Evolutionary conservation across 192 early-diverging fungal genomes (phyloP).

Genomic region (Glomus cerebriforme): DNA sequence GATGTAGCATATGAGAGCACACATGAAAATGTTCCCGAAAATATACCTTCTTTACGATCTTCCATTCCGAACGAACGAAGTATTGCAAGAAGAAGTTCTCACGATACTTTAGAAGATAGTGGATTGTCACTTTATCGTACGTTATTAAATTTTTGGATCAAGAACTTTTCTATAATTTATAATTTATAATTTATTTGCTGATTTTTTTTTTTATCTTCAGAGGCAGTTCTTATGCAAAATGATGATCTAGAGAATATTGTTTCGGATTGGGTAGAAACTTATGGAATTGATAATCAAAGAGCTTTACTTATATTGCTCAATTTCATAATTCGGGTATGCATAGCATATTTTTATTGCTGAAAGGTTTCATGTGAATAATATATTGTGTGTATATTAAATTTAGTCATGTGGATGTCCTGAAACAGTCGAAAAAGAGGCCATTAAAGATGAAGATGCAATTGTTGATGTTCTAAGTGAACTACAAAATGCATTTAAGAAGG

Average conservation of each 20-base stretch:
- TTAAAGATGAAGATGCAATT: slow-evolving; percentile 60
- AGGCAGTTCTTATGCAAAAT: slow-evolving; percentile 50
- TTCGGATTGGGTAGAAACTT: slow-evolving; percentile 73
- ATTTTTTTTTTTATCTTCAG: slow-evolving; percentile 13
- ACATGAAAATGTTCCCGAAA: not conserved
- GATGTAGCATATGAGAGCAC: not conserved
- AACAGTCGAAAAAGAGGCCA: slow-evolving; percentile 40
- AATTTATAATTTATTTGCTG: not conserved
- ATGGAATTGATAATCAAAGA: slow-evolving; percentile 48
- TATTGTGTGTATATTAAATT: not conserved
- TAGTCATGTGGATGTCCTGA: slow-evolving; percentile 62
- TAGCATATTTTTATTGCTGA: not conserved
- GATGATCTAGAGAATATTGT: slow-evolving; percentile 62
- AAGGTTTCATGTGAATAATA: slow-evolving; percentile 6
- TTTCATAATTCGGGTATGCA: slow-evolving; percentile 64
- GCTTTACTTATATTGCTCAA: slow-evolving; percentile 73
- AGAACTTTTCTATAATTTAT: not conserved
- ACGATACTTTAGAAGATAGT: slow-evolving; percentile 3
- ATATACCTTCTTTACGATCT: not conserved
- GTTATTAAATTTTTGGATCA: not conserved
- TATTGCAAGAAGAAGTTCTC: not conserved
- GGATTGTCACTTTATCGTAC: slow-evolving; percentile 17
- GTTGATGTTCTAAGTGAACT: slow-evolving; percentile 59
- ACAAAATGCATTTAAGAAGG: slow-evolving; percentile 61
- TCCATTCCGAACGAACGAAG: not conserved